A percentile compares a stretch with the other conserved stretches of the same genome.
Conservation (phyloP, 768 basidiomycete genomes). For the Tephrocybe sp. region DNA sequence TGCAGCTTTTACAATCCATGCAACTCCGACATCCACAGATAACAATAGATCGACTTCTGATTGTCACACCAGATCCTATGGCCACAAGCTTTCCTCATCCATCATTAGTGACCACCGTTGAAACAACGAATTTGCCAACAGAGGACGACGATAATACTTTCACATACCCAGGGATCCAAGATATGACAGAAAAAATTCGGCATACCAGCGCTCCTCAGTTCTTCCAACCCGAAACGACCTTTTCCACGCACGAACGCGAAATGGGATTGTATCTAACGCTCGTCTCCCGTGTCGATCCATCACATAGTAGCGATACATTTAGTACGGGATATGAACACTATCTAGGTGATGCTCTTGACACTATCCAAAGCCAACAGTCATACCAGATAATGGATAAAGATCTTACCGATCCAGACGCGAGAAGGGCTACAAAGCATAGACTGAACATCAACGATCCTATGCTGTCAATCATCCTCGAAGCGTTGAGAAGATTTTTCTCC, state of each 20-base stretch:
- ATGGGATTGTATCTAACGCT: slow-evolving; percentile 78
- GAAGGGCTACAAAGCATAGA: slow-evolving; percentile 63
- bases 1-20: slow-evolving; percentile 80
- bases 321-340: slow-evolving; percentile 88
- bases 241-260: slow-evolving; percentile 81
- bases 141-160: slow-evolving; percentile 56
- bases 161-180: slow-evolving; percentile 39
- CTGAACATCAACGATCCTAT: slow-evolving; percentile 79
- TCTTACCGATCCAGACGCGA: slow-evolving; percentile 33
- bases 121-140: slow-evolving; percentile 27
- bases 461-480: slow-evolving; percentile 67
- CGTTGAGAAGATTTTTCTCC: slow-evolving; percentile 76
- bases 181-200: slow-evolving; percentile 19
- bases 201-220: slow-evolving; percentile 38
- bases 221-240: slow-evolving; percentile 69
- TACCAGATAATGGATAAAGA: slow-evolving; percentile 49
- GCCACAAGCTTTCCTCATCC: slow-evolving; percentile 79
- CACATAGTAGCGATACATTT: slow-evolving; percentile 67
- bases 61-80: slow-evolving; percentile 64
- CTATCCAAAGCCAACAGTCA: slow-evolving; percentile 65
- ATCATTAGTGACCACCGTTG: slow-evolving; percentile 29
- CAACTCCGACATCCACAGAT: slow-evolving; percentile 67
- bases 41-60: slow-evolving; percentile 65
- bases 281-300: slow-evolving; percentile 76
- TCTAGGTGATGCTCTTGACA: slow-evolving; percentile 69